Evolutionary conservation across 192 early-diverging fungal genomes (phyloP).

Genomic region (Ambispora gerdemannii): DNA sequence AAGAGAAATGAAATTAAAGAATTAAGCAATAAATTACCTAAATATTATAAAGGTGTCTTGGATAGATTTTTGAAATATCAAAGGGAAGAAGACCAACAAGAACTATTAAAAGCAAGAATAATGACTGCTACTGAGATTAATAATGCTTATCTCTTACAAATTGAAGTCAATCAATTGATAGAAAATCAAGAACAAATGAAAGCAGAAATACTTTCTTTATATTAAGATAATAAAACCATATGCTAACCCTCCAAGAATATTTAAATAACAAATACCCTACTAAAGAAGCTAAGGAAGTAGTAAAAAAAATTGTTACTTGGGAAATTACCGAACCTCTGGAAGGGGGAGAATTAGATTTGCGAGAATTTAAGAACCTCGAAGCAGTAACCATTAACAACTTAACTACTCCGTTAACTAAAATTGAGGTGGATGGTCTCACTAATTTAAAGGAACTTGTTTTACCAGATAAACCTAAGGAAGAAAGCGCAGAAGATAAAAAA

Average conservation of each 20-base stretch:
- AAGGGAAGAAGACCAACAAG: too few relatives aligned
- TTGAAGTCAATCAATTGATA: too few relatives aligned
- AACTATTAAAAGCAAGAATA: too few relatives aligned
- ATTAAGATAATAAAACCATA: too few relatives aligned
- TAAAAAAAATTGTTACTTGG: neutral
- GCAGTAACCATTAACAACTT: neutral
- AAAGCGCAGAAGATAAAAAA: conserved; percentile 19
- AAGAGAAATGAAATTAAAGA: too few relatives aligned
- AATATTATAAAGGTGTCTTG: too few relatives aligned
- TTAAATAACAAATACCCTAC: neutral
- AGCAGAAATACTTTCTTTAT: too few relatives aligned
- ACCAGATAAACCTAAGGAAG: neutral
- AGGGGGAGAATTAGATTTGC: conserved; percentile 7
- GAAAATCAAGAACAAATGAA: too few relatives aligned
- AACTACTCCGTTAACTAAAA: neutral
- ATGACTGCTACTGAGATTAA: too few relatives aligned
- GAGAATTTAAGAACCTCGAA: neutral
- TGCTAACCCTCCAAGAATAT: neutral
- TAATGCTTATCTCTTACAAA: too few relatives aligned
- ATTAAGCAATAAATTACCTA: too few relatives aligned
- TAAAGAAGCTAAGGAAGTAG: neutral
- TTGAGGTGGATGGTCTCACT: neutral
- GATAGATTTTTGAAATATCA: too few relatives aligned
- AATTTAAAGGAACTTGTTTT: conserved; percentile 5
- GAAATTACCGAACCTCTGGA: neutral